Conservation (phyloP, 495 filamentous ascomycete genomes). For the Hypoxylon rickii region DNA sequence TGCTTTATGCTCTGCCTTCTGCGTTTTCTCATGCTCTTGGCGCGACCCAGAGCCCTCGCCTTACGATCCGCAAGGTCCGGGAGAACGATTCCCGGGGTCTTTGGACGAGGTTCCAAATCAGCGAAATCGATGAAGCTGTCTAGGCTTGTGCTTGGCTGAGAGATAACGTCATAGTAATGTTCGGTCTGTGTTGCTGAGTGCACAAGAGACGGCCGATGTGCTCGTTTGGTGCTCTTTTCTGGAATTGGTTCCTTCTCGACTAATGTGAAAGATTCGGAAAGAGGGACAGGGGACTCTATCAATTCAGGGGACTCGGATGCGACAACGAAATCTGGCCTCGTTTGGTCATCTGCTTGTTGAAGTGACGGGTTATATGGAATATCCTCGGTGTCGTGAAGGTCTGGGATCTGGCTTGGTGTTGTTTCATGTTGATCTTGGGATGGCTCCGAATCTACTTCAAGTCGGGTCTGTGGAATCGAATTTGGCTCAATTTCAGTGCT, state of each 20-base stretch:
- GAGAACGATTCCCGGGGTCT: constrained; percentile 49
- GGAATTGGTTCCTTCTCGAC: constrained; percentile 39
- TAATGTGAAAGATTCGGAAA: constrained; percentile 46
- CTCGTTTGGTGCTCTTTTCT: constrained; percentile 33
- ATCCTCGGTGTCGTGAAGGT: not conserved
- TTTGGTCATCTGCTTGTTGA: constrained; percentile 12
- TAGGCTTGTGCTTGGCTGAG: constrained; percentile 7
- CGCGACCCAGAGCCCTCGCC: constrained; percentile 45
- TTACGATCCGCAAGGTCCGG: constrained; percentile 49
- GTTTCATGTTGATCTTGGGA: no score
- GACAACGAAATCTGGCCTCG: constrained; percentile 10
- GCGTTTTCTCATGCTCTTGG: constrained; percentile 44
- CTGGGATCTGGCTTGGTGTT: not conserved
- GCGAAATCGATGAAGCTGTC: constrained; percentile 12
- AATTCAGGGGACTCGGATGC: constrained; percentile 38
- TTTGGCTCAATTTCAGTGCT: no score
- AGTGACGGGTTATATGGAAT: not conserved
- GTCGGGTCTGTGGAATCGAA: no score
- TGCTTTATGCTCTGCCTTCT: constrained; percentile 46
- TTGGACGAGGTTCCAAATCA: constrained; percentile 45
- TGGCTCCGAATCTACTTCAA: no score
- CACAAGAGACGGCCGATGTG: constrained; percentile 24
- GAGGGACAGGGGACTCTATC: constrained; percentile 36
- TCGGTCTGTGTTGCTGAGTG: constrained; percentile 46
- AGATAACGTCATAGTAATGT: constrained; percentile 24